A percentile compares a stretch with the other conserved stretches of the same genome.
These are phyloP conservation scores for Durio zibethinus DNA, from an alignment of 345 rosid genomes.

Conservation along the genomic window DNA sequence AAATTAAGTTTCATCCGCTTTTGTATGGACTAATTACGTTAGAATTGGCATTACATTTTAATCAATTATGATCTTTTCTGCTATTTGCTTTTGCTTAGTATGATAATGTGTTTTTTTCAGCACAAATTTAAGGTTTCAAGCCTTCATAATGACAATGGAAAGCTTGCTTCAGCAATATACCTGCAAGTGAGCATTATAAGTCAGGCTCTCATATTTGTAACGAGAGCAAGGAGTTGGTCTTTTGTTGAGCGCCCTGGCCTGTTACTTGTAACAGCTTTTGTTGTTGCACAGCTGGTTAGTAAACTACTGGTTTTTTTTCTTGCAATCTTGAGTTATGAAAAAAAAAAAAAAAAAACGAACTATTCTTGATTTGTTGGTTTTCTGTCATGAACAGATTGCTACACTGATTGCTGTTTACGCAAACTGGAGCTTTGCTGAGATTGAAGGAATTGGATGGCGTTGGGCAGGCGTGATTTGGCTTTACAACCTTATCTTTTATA, in stretches of 20 bases:
- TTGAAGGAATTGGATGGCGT: conserved; percentile 60
- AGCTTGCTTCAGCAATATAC: conserved; percentile 56
- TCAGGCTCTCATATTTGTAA: conserved; percentile 67
- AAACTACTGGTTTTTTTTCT: neutral
- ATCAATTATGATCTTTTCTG: neutral
- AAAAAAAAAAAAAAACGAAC: too few relatives aligned
- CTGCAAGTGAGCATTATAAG: conserved; percentile 66
- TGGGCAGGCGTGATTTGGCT: conserved; percentile 67
- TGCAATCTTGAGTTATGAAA: neutral
- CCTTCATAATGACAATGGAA: conserved; percentile 36
- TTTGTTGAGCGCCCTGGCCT: conserved; percentile 53
- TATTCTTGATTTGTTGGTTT: neutral
- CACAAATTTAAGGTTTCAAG: conserved; percentile 50
- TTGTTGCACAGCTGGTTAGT: conserved; percentile 51
- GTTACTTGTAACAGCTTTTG: conserved; percentile 43
- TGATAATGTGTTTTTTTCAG: conserved; percentile 26
- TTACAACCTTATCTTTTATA: conserved; percentile 44
- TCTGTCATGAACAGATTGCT: conserved; percentile 39
- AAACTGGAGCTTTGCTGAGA: conserved; percentile 51
- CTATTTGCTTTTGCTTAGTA: neutral
- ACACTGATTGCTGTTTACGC: conserved; percentile 56
- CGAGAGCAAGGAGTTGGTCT: conserved; percentile 59
- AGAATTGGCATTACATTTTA: neutral
- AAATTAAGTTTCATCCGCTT: neutral
- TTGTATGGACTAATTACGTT: neutral